A percentile compares a stretch with the other conserved stretches of the same genome.
phyloP scores from a whole-genome alignment of 106 monocot species.

The Dendrobium nobile region DNA sequence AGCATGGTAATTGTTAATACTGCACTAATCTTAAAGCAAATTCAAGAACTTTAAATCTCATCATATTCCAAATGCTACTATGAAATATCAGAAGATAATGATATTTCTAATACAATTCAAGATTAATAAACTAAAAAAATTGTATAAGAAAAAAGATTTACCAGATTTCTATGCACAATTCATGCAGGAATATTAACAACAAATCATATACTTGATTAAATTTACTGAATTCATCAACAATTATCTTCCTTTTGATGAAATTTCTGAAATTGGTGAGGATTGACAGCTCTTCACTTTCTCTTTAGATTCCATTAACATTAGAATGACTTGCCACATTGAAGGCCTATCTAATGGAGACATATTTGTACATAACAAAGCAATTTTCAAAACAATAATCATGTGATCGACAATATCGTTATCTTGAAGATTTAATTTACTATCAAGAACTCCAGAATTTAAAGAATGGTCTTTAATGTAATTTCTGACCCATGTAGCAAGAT shows the following conservation, averaged over 20 bases:
- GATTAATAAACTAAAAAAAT: too few relatives aligned
- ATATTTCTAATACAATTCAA: too few relatives aligned
- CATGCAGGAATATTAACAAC: too few relatives aligned
- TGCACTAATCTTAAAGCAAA: too few relatives aligned
- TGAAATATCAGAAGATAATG: too few relatives aligned
- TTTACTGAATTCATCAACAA: slow-evolving; percentile 1
- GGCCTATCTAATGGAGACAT: slow-evolving; percentile 85
- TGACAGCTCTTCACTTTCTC: slow-evolving; percentile 48
- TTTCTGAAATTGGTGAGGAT: slow-evolving; percentile 42
- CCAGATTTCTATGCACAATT: too few relatives aligned
- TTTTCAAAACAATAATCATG: slow-evolving; percentile 86
- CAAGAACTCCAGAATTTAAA: slow-evolving; percentile 47
- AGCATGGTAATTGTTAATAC: too few relatives aligned
- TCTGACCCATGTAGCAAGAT: slow-evolving; percentile 85
- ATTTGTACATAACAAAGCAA: slow-evolving; percentile 83
- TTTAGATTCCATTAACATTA: slow-evolving; percentile 83
- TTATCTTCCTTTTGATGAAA: slow-evolving; percentile 47
- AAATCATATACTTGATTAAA: neutral
- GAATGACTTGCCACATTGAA: slow-evolving; percentile 81
- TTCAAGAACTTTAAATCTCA: too few relatives aligned
- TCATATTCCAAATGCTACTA: too few relatives aligned
- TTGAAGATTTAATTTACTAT: slow-evolving; percentile 46
- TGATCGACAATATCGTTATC: slow-evolving; percentile 44
- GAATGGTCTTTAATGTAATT: slow-evolving; percentile 57
- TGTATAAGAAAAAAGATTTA: too few relatives aligned